Evolutionary conservation across 2,329 filamentous ascomycete genomes (phyloP).

Genomic region (Colletotrichum cordylinicola): DNA sequence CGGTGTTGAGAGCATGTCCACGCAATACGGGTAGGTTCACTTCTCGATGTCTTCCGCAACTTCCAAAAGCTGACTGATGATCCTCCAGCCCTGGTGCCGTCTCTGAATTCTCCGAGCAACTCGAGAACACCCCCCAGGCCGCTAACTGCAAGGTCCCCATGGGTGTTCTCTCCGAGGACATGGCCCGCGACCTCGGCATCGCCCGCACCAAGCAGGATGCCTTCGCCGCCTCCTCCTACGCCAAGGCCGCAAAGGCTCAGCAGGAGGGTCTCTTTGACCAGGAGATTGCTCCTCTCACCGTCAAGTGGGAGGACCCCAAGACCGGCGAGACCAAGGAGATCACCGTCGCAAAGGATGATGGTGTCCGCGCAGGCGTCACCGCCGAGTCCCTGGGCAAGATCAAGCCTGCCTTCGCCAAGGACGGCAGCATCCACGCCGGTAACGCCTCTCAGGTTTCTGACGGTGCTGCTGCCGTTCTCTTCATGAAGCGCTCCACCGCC

Average conservation of each 20-base stretch:
- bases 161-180: constrained; percentile 91
- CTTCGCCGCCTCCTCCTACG: constrained; percentile 94
- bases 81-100: constrained; percentile 76
- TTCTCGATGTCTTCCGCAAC: not conserved
- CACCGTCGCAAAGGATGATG: constrained; percentile 85
- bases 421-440: constrained; percentile 93
- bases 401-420: constrained; percentile 85
- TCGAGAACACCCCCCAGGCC: constrained; percentile 81
- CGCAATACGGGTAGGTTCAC: constrained; percentile 78
- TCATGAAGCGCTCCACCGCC: constrained; percentile 94
- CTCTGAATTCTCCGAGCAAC: constrained; percentile 87
- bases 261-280: constrained; percentile 88
- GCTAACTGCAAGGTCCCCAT: constrained; percentile 98
- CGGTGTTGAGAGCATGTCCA: constrained; percentile 95
- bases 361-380: constrained; percentile 84
- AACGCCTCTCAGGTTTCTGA: constrained; percentile 97
- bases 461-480: constrained; percentile 90
- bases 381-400: constrained; percentile 91
- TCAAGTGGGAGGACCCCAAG: constrained; percentile 91
- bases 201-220: constrained; percentile 78
- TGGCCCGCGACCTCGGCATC: constrained; percentile 86
- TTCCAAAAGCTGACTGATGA: not conserved
- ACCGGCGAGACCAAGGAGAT: constrained; percentile 84
- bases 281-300: constrained; percentile 87
- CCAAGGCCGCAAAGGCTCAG: constrained; percentile 88